These are phyloP conservation scores for Coemansia sp. DNA, from an alignment of 192 early-diverging fungal species.

Conservation along the genomic window DNA sequence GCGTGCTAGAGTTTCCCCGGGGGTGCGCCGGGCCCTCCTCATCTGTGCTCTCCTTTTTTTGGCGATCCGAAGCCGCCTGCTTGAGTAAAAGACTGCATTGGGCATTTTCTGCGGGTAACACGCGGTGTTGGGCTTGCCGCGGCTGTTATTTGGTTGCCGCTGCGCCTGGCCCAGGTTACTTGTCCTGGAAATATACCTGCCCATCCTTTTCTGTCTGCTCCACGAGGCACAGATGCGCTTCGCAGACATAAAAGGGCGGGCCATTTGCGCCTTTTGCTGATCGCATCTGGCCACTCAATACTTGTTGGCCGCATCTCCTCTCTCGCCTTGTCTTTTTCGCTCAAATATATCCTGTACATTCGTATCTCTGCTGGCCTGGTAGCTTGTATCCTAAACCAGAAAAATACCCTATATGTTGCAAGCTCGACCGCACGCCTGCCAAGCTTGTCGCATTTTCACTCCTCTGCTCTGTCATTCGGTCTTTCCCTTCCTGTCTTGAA, in stretches of 20 bases:
- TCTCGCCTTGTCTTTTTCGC: not conserved
- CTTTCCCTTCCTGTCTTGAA: not conserved
- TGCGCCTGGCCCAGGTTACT: constrained; percentile 20
- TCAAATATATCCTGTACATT: constrained; percentile 4
- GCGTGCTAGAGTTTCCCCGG: not conserved
- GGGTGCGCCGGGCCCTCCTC: constrained; percentile 5
- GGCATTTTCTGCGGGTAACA: constrained; percentile 18
- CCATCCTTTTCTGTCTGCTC: constrained; percentile 4
- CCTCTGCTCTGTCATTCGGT: not conserved
- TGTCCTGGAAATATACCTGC: not conserved
- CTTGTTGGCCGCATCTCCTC: constrained; percentile 1
- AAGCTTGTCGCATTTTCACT: not conserved
- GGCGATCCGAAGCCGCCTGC: constrained; percentile 25
- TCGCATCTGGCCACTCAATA: constrained; percentile 13
- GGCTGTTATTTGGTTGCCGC: constrained; percentile 17
- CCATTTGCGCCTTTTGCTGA: constrained; percentile 9
- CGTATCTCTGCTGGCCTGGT: not conserved
- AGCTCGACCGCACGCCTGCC: not conserved
- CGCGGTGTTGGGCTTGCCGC: constrained; percentile 12
- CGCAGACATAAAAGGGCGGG: constrained; percentile 6
- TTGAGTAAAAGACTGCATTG: constrained; percentile 11
- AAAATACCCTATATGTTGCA: not conserved
- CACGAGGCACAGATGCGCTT: constrained; percentile 8
- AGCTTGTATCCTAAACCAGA: not conserved
- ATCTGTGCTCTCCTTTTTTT: not conserved